Percentiles rank a stretch among this genome's conserved stretches.
Evolutionary conservation across 2,329 filamentous ascomycete genomes (phyloP).

Genomic region (Neophaeococcomyces aloes): DNA sequence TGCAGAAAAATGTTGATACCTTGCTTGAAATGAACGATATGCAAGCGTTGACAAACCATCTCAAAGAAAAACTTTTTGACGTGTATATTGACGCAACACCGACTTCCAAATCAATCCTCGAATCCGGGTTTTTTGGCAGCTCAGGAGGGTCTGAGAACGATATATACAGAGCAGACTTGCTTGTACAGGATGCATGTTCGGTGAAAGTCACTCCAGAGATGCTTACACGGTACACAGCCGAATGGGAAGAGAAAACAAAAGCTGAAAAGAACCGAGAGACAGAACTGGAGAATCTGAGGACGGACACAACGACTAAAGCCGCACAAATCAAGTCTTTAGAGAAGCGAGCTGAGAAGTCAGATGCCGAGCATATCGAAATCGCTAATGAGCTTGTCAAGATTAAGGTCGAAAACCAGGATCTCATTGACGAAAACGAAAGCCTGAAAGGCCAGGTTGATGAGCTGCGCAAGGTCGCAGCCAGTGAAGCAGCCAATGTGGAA

Average conservation of each 20-base stretch:
- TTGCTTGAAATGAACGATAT: slow-evolving; percentile 84
- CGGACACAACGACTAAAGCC: slow-evolving; percentile 56
- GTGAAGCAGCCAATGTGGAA: slow-evolving; percentile 82
- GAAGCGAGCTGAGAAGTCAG: slow-evolving; percentile 75
- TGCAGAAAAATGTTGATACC: slow-evolving; percentile 80
- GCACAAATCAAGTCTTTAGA: slow-evolving; percentile 74
- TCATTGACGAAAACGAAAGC: slow-evolving; percentile 81
- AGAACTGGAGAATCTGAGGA: slow-evolving; percentile 65
- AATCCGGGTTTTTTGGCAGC: slow-evolving; percentile 94
- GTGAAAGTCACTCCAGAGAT: slow-evolving; percentile 75
- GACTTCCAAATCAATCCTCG: slow-evolving; percentile 81
- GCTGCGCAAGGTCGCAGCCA: slow-evolving; percentile 74
- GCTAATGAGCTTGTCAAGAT: slow-evolving; percentile 84
- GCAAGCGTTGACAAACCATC: slow-evolving; percentile 72
- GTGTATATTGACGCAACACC: slow-evolving; percentile 93
- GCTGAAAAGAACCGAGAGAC: slow-evolving; percentile 69
- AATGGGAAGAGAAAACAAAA: slow-evolving; percentile 90
- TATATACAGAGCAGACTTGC: slow-evolving; percentile 84
- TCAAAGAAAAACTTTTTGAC: slow-evolving; percentile 91
- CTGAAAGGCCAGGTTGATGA: slow-evolving; percentile 76
- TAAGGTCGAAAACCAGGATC: slow-evolving; percentile 85
- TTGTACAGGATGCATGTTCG: slow-evolving; percentile 85
- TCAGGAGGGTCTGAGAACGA: slow-evolving; percentile 86
- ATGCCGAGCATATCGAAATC: slow-evolving; percentile 80
- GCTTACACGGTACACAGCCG: slow-evolving; percentile 66